phyloP scores from a whole-genome alignment of 306 rosid genomes.

The Dryas octopetala region DNA sequence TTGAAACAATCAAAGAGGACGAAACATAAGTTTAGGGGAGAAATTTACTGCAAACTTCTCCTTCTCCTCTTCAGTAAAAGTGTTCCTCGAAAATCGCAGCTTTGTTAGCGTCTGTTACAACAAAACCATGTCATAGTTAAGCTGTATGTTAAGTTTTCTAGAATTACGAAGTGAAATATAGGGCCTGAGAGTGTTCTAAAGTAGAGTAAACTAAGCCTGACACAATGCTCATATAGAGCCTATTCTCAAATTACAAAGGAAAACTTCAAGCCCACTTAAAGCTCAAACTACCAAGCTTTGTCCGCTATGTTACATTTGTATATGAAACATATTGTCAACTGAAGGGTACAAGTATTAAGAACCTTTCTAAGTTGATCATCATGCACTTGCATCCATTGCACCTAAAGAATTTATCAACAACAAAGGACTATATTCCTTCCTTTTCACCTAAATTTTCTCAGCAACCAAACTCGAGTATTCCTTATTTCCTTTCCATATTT shows the following conservation, averaged over 20 bases:
- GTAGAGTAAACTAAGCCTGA: too few species aligned
- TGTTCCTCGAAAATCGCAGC: slow-evolving; percentile 78
- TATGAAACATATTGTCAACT: not conserved
- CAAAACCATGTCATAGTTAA: slow-evolving; percentile 24
- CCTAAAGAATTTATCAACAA: not conserved
- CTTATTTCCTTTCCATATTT: not conserved
- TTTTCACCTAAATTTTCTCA: slow-evolving; percentile 1
- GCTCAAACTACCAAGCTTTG: too few species aligned
- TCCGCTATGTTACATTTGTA: too few species aligned
- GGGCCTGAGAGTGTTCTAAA: too few species aligned
- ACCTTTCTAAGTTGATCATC: not conserved
- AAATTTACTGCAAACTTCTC: slow-evolving; percentile 55
- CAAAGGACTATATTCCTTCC: not conserved
- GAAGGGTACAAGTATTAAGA: not conserved
- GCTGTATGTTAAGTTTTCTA: not conserved
- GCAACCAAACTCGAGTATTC: not conserved
- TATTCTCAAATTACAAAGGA: too few species aligned
- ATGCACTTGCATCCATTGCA: not conserved
- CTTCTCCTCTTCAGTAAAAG: slow-evolving; percentile 59
- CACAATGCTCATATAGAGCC: too few species aligned
- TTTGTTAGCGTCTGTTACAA: slow-evolving; percentile 79
- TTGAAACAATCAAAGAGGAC: not conserved
- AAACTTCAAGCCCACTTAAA: too few species aligned
- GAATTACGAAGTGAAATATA: not conserved
- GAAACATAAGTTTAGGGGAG: not conserved